These are phyloP conservation scores for Abortiporus biennis DNA, from an alignment of 1,284 basidiomycete species.

Conservation along the genomic window DNA sequence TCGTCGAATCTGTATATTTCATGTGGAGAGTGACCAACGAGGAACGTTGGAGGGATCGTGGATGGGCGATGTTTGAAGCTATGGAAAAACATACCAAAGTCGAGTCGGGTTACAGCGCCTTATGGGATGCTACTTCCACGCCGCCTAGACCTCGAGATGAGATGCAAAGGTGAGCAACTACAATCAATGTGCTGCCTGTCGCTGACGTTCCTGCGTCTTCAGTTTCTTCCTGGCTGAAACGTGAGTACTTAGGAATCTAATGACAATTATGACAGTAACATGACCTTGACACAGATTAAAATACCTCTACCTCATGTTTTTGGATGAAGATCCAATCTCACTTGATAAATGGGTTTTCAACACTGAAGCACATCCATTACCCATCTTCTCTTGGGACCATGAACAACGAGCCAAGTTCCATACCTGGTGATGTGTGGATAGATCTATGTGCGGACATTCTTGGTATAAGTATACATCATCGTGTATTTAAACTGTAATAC, in stretches of 20 bases:
- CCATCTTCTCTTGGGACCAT: conserved; percentile 67
- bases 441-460: too few relatives aligned
- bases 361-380: conserved; percentile 76
- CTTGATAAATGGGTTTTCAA: conserved; percentile 77
- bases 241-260: conserved; percentile 21
- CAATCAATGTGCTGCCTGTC: neutral
- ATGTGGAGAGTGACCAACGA: conserved; percentile 66
- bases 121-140: conserved; percentile 39
- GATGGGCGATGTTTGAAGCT: conserved; percentile 68
- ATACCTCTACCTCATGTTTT: conserved; percentile 61
- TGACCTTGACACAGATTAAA: conserved; percentile 37
- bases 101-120: conserved; percentile 48
- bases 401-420: conserved; percentile 21
- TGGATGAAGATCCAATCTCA: conserved; percentile 48
- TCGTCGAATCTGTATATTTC: conserved; percentile 61
- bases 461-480: too few relatives aligned
- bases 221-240: conserved; percentile 72
- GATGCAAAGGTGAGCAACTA: conserved; percentile 55
- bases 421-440: too few relatives aligned
- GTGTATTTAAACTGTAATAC: too few relatives aligned
- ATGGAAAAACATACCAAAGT: conserved; percentile 55
- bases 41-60: conserved; percentile 63
- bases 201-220: neutral
- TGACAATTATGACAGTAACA: too few relatives aligned
- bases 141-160: conserved; percentile 37